These are phyloP conservation scores for Alnus rubra DNA, from an alignment of 306 rosid genomes.

Conservation along the genomic window DNA sequence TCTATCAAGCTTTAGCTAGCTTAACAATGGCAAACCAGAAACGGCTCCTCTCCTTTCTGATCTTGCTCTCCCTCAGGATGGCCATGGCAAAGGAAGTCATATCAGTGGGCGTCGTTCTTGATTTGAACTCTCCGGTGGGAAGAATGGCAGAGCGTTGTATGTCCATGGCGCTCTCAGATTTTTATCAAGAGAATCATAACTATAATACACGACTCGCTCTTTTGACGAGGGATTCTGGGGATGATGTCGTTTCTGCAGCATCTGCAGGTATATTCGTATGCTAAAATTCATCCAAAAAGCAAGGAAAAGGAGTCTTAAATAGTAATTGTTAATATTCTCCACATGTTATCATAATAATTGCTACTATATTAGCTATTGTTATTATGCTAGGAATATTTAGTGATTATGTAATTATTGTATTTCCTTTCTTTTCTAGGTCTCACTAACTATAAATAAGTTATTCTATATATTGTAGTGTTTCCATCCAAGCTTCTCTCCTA, in stretches of 20 bases:
- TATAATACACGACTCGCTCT: slow-evolving; percentile 24
- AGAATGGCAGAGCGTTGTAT: slow-evolving; percentile 18
- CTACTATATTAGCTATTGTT: too few species aligned
- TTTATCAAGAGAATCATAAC: slow-evolving; percentile 22
- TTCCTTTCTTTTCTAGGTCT: too few species aligned
- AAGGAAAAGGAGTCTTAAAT: too few species aligned
- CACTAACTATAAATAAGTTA: too few species aligned
- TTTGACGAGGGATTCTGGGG: slow-evolving; percentile 11
- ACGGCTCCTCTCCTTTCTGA: not conserved
- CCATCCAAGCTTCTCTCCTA: too few species aligned
- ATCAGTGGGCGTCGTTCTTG: slow-evolving; percentile 34
- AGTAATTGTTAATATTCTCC: too few species aligned
- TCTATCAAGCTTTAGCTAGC: too few species aligned
- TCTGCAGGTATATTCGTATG: slow-evolving; percentile 21
- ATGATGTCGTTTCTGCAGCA: slow-evolving; percentile 32
- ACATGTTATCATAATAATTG: too few species aligned
- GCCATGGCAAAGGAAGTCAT: slow-evolving; percentile 17
- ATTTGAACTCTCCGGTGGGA: slow-evolving; percentile 21
- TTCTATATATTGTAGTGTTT: too few species aligned
- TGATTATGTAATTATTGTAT: too few species aligned
- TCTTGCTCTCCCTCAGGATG: not conserved
- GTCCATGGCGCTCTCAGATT: slow-evolving; percentile 27
- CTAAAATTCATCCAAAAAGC: too few species aligned
- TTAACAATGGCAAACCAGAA: not conserved
- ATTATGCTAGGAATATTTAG: too few species aligned